A percentile compares a stretch with the other conserved stretches of the same genome.
Conservation (phyloP, 2,329 filamentous ascomycete species). For the Aspergillus tamarii region DNA sequence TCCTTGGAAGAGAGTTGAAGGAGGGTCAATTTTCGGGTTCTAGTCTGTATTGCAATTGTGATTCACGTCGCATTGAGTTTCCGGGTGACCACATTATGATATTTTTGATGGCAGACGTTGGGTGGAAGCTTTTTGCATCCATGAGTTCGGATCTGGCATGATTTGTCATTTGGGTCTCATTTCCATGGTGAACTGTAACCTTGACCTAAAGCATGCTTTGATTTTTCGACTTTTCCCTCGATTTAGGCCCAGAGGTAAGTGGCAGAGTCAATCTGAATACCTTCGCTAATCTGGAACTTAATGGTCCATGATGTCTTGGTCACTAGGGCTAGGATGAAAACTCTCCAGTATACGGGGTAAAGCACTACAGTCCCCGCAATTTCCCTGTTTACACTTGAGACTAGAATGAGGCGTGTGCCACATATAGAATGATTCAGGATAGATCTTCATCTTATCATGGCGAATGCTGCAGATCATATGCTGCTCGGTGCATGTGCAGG, state of each 20-base stretch:
- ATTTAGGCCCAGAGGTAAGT: neutral
- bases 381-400: neutral
- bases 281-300: neutral
- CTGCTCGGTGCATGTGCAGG: constrained; percentile 1
- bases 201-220: neutral
- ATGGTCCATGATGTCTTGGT: neutral
- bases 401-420: neutral
- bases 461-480: constrained; percentile 1
- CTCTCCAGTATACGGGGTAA: neutral
- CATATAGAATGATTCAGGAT: neutral
- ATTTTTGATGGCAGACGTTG: neutral
- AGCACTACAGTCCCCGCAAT: neutral
- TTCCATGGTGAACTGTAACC: neutral
- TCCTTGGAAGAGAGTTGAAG: neutral
- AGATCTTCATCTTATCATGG: neutral
- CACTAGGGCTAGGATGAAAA: neutral
- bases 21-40: neutral
- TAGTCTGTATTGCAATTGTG: neutral
- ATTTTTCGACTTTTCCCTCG: neutral
- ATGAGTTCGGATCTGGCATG: neutral
- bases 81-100: neutral
- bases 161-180: neutral
- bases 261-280: neutral
- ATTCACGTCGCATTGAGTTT: constrained; percentile 1
- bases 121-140: neutral